These are phyloP conservation scores for Amanita exitialis DNA, from an alignment of 768 basidiomycete genomes.

Conservation along the genomic window DNA sequence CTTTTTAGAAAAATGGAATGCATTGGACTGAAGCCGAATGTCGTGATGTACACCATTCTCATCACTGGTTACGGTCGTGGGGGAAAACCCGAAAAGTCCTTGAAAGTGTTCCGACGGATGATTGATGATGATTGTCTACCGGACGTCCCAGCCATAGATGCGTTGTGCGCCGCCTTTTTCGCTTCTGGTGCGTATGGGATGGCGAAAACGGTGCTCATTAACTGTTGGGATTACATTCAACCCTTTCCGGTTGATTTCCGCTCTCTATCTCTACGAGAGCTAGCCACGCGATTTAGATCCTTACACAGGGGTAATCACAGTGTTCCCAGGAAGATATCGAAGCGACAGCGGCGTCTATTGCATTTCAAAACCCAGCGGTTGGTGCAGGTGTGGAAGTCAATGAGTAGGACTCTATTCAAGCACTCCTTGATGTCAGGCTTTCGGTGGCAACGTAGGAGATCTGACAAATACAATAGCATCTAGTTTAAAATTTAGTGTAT, in stretches of 20 bases:
- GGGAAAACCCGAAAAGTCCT: constrained; percentile 42
- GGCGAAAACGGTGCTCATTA: constrained; percentile 44
- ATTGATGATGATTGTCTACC: constrained; percentile 48
- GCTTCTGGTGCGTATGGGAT: constrained; percentile 38
- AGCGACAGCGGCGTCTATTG: constrained; percentile 24
- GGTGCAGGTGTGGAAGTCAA: background rate
- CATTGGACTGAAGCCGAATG: constrained; percentile 45
- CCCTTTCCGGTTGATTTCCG: constrained; percentile 47
- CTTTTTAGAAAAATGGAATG: constrained; percentile 42
- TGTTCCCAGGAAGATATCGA: constrained; percentile 16
- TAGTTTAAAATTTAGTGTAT: background rate
- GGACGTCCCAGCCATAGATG: constrained; percentile 64
- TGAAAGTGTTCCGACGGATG: constrained; percentile 54
- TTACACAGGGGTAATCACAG: constrained; percentile 17
- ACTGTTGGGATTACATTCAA: constrained; percentile 55
- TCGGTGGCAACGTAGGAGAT: background rate
- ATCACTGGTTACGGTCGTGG: constrained; percentile 62
- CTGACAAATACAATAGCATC: background rate
- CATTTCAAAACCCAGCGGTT: constrained; percentile 22
- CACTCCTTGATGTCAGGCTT: background rate
- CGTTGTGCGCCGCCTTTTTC: constrained; percentile 59
- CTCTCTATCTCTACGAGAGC: constrained; percentile 30
- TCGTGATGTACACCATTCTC: constrained; percentile 69
- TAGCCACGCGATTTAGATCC: constrained; percentile 39
- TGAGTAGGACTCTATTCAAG: background rate